Conservation (phyloP, 2,329 filamentous ascomycete species). For the Chrysoporthe puriensis region DNA sequence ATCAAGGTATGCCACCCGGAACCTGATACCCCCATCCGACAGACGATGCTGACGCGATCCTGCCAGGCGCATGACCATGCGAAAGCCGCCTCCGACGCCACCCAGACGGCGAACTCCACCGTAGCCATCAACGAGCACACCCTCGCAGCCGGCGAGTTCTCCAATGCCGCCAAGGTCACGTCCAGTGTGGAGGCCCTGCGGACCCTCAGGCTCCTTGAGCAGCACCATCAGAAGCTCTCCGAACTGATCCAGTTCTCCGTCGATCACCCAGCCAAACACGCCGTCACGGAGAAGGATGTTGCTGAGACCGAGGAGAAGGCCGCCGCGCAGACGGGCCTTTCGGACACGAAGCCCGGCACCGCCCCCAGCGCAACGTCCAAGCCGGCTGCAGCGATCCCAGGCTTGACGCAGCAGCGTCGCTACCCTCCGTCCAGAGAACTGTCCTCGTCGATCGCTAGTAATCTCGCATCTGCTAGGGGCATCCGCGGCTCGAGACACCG, state of each 20-base stretch:
- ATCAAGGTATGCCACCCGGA: conserved; percentile 56
- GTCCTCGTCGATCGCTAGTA: conserved; percentile 84
- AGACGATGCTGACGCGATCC: conserved; percentile 31
- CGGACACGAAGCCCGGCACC: conserved; percentile 29
- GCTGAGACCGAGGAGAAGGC: conserved; percentile 43
- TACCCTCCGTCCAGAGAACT: conserved; percentile 68
- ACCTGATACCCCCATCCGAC: conserved; percentile 18
- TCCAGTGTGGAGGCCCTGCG: conserved; percentile 73
- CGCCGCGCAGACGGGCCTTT: conserved; percentile 30
- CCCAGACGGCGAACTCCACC: conserved; percentile 73
- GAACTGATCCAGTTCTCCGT: conserved; percentile 75
- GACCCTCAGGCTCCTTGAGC: conserved; percentile 81
- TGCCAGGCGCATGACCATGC: conserved; percentile 84
- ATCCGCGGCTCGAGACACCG: conserved; percentile 66
- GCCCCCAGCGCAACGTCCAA: conserved; percentile 33
- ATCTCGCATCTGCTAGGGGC: conserved; percentile 82
- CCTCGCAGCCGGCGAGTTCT: conserved; percentile 85
- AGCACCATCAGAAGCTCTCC: conserved; percentile 84
- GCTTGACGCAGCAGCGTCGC: conserved; percentile 48
- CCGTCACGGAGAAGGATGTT: conserved; percentile 42
- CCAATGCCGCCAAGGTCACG: conserved; percentile 76
- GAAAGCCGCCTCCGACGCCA: conserved; percentile 77
- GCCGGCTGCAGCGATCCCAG: conserved; percentile 38
- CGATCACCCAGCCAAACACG: conserved; percentile 50
- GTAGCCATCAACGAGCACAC: conserved; percentile 88